Conservation (phyloP, 78 protist genomes). For the Dictyostelium intermedium region DNA sequence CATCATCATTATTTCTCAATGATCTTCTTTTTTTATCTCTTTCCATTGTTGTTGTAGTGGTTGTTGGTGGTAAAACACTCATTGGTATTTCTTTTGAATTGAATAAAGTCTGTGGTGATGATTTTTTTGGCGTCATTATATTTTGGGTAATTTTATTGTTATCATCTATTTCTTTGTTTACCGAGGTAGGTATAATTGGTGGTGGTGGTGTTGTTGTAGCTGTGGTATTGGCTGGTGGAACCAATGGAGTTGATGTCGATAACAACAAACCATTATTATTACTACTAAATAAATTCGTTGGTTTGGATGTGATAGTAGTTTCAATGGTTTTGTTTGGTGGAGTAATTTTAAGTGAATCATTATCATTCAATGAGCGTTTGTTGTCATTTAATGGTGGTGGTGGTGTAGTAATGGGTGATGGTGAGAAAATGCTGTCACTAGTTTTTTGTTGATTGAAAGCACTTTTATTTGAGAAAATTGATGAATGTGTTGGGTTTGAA, state of each 20-base stretch:
- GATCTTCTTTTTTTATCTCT: not conserved
- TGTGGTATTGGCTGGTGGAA: not conserved
- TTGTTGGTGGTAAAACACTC: not conserved
- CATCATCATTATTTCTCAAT: not conserved
- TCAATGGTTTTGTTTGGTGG: not conserved
- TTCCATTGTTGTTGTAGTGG: not conserved
- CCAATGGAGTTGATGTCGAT: not conserved
- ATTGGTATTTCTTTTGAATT: conserved; percentile 4
- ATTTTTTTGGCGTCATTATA: not conserved
- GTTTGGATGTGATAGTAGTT: not conserved
- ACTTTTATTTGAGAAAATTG: not conserved
- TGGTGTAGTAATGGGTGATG: not conserved
- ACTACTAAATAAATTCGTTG: not conserved
- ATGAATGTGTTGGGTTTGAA: no score
- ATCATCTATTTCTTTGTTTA: no score
- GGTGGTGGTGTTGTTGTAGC: not conserved
- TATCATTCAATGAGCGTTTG: no score
- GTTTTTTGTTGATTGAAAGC: not conserved
- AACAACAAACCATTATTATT: no score
- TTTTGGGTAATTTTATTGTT: not conserved
- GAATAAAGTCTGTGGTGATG: not conserved
- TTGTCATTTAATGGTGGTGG: not conserved
- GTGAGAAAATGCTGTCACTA: not conserved
- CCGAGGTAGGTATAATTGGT: no score
- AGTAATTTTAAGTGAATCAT: not conserved